Evolutionary conservation across 805 yeast genomes (phyloP), one percentile per base, ranked within the genome.

Genomic region (Candida montana): DNA sequence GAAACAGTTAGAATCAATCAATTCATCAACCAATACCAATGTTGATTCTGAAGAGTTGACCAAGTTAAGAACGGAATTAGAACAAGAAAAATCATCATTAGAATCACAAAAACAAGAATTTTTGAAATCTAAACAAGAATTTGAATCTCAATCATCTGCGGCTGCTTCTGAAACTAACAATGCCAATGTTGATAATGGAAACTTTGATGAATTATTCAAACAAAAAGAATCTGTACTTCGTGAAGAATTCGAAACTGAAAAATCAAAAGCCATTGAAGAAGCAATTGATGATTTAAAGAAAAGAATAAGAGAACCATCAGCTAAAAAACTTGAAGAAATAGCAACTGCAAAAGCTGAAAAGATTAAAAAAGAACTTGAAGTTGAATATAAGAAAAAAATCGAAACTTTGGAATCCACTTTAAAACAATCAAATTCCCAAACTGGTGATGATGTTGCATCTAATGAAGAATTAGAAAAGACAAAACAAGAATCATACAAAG

Each of bases 241-340:
- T 21, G 59, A 57, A 27, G 51, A 49, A 17, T 48, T 60, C 21
- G 55, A 58, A 26, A 45, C 34, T 2, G 57, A 67, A 21, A 41
- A 59, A 10, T 41, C 37, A 12, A 38, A 37, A 15, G 43, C 36
- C 20, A 47, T 60, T 41, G 47, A 57, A 41, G 50, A 37, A 17
- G 59, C 57, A 11, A 35, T 47, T 10, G 54, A 58, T 24, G 53
- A 49, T 3, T 40, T 43, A 37, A 67, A 64, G 41, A 58, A 48
- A 17, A 57, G 55, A 37, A 47, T 69, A n/a, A 60, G 72, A 41
- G 67, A 61, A 1, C 67, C 70, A 16, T 57, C 65, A 13, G 65
- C 62, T 34, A 65, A 63, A 3, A 62, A 59, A 46, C 58, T 69
- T 12, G 39, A 50, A 11, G 49, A 41, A 23, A 12, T 52, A 13